phyloP scores from a whole-genome alignment of 495 filamentous ascomycete genomes.

The Corynascus novoguineensis region DNA sequence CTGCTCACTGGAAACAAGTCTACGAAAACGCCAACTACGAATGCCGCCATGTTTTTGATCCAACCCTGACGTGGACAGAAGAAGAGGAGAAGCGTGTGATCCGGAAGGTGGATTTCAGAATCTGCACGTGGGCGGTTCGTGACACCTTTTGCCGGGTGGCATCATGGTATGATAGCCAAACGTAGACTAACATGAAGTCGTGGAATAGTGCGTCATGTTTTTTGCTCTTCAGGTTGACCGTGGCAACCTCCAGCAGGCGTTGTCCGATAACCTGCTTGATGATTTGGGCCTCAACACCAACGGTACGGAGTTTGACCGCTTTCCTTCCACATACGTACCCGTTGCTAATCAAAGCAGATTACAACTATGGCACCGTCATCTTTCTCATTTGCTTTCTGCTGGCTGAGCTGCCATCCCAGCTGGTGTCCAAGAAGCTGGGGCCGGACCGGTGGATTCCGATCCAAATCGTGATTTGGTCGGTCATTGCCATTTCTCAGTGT shows the following conservation, averaged over 20 bases:
- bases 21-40: slow-evolving; percentile 49
- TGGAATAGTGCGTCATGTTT: slow-evolving; percentile 43
- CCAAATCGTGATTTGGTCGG: slow-evolving; percentile 71
- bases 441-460: slow-evolving; percentile 79
- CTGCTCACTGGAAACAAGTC: slow-evolving; percentile 40
- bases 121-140: slow-evolving; percentile 47
- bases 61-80: slow-evolving; percentile 47
- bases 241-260: slow-evolving; percentile 50
- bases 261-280: slow-evolving; percentile 51
- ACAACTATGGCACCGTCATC: slow-evolving; percentile 71
- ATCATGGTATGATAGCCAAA: background rate
- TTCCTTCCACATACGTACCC: background rate
- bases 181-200: background rate
- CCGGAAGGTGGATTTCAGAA: slow-evolving; percentile 48
- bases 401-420: slow-evolving; percentile 70
- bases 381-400: slow-evolving; percentile 62
- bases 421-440: slow-evolving; percentile 67
- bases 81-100: slow-evolving; percentile 50
- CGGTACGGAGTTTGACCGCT: slow-evolving; percentile 37
- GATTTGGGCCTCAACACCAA: slow-evolving; percentile 51
- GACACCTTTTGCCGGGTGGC: slow-evolving; percentile 1
- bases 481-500: slow-evolving; percentile 63
- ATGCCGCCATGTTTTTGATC: slow-evolving; percentile 49
- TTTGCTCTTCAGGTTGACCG: slow-evolving; percentile 55
- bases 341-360: slow-evolving; percentile 36